Conservation (phyloP, 2,329 filamentous ascomycete genomes). For the Nothopassalora personata region DNA sequence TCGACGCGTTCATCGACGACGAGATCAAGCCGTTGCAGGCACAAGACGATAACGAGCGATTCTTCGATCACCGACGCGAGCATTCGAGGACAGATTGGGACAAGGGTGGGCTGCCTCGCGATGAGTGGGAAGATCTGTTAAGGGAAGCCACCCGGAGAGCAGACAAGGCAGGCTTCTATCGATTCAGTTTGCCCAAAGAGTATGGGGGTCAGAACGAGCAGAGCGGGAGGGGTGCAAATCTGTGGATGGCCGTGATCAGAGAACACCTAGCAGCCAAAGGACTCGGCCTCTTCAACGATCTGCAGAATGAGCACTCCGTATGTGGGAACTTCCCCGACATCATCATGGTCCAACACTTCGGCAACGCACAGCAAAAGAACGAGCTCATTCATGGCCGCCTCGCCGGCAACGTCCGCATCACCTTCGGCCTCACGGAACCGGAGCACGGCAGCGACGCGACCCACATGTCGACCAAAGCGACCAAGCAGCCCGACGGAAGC, state of each 20-base stretch:
- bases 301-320: constrained; percentile 59
- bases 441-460: constrained; percentile 60
- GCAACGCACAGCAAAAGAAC: constrained; percentile 49
- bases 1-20: constrained; percentile 54
- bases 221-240: constrained; percentile 45
- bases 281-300: constrained; percentile 57
- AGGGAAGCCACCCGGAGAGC: constrained; percentile 46
- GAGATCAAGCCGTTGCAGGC: constrained; percentile 53
- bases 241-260: constrained; percentile 60
- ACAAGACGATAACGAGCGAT: constrained; percentile 55
- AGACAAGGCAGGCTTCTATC: constrained; percentile 57
- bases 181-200: constrained; percentile 52
- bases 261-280: constrained; percentile 57
- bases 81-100: constrained; percentile 59
- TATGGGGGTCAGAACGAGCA: constrained; percentile 50
- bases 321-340: constrained; percentile 60
- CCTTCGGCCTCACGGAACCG: constrained; percentile 59
- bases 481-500: constrained; percentile 41
- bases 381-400: constrained; percentile 51
- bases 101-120: constrained; percentile 50
- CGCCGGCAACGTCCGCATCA: constrained; percentile 50
- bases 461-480: constrained; percentile 54
- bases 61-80: constrained; percentile 62
- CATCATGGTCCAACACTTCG: constrained; percentile 58
- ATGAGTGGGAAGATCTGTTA: constrained; percentile 56